Percentiles rank a stretch among this genome's conserved stretches.
phyloP scores from a whole-genome alignment of 768 basidiomycete species.

The Cytidiella melzeri region DNA sequence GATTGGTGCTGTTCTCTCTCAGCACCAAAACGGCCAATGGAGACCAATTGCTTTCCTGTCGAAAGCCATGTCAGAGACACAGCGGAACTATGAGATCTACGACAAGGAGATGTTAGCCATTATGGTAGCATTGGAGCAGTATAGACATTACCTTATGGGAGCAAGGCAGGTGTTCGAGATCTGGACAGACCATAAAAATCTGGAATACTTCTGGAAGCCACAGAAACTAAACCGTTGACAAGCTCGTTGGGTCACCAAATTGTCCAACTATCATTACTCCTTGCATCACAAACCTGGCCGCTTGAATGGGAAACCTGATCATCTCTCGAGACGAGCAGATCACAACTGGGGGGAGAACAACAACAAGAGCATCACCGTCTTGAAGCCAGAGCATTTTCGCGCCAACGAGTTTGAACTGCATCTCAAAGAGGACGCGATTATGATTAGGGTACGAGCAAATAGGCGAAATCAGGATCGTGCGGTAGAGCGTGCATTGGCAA shows the following conservation, averaged over 20 bases:
- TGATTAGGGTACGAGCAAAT: too few species aligned
- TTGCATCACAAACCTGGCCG: conserved; percentile 8
- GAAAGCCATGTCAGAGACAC: conserved; percentile 17
- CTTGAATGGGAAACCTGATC: conserved; percentile 6
- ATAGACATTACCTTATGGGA: too few species aligned
- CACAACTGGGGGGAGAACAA: neutral
- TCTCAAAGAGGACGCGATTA: too few species aligned
- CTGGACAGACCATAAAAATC: too few species aligned
- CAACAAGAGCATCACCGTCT: neutral
- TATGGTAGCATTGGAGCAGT: too few species aligned
- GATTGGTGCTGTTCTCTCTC: conserved; percentile 17
- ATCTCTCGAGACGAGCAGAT: conserved; percentile 1
- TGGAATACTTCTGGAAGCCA: too few species aligned
- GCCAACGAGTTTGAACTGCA: neutral
- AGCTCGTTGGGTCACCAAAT: conserved; percentile 29
- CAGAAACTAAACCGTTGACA: too few species aligned
- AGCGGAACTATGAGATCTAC: too few species aligned
- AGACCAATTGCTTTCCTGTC: conserved; percentile 23
- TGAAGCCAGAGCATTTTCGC: conserved; percentile 2
- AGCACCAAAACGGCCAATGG: conserved; percentile 15
- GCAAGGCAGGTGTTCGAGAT: too few species aligned
- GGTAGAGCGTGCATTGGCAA: neutral
- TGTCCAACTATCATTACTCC: conserved; percentile 16
- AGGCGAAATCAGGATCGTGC: neutral
- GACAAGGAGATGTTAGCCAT: too few species aligned